Conservation (phyloP, 306 rosid species). For the Citrullus mucosospermus region DNA sequence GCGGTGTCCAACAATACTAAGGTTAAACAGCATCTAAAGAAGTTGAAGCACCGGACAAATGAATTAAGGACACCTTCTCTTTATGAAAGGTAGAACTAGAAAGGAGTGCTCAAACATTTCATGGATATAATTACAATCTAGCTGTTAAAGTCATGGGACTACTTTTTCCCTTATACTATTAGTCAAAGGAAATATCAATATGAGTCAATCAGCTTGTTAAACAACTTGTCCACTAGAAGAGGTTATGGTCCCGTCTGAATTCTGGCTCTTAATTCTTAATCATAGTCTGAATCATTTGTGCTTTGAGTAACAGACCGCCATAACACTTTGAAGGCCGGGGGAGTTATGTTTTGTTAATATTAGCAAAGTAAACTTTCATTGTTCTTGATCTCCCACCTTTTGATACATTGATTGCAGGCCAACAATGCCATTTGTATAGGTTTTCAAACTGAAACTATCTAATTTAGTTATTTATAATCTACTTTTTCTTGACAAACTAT, state of each 20-base stretch:
- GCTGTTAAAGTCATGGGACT: background rate
- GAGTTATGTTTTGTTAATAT: background rate
- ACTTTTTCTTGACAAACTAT: slow-evolving; percentile 3
- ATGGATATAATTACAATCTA: background rate
- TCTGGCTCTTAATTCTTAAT: background rate
- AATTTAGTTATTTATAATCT: background rate
- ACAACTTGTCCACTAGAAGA: background rate
- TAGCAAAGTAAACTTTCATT: background rate
- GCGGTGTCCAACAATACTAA: slow-evolving; percentile 19
- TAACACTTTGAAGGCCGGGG: background rate
- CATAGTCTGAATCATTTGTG: background rate
- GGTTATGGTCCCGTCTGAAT: background rate
- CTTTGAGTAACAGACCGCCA: background rate
- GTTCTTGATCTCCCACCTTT: background rate
- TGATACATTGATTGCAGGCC: background rate
- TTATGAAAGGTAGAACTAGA: background rate
- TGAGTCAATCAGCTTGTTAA: background rate
- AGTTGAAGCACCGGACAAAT: slow-evolving; percentile 4
- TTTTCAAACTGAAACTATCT: background rate
- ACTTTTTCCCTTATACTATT: background rate
- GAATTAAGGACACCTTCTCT: background rate
- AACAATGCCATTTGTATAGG: background rate
- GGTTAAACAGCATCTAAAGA: slow-evolving; percentile 8
- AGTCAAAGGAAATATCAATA: background rate
- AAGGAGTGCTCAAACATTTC: background rate